Evolutionary conservation across 352 stramenopile species (phyloP).

Genomic region (Phytopythium helicoides): DNA sequence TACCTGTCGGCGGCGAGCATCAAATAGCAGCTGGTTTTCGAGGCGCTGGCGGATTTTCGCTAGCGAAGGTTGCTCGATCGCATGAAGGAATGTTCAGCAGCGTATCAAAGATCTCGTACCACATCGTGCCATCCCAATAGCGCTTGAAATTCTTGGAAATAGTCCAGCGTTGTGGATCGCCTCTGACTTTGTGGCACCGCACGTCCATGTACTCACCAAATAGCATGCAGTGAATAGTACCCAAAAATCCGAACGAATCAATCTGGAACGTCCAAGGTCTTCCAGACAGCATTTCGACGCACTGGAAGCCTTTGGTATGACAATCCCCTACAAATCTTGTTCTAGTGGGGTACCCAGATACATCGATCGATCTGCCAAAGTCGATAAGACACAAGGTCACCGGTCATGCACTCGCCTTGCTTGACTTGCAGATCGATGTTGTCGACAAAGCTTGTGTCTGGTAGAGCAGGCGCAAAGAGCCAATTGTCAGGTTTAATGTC

Average conservation of each 20-base stretch:
- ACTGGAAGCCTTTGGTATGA: conserved; percentile 85
- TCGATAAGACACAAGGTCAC: conserved; percentile 75
- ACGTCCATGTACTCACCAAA: conserved; percentile 87
- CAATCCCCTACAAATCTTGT: conserved; percentile 72
- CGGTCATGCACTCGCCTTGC: conserved; percentile 24
- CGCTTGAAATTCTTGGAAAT: conserved; percentile 66
- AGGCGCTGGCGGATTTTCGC: conserved; percentile 33
- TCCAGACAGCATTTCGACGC: conserved; percentile 77
- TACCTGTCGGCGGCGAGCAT: conserved; percentile 46
- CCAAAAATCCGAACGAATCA: conserved; percentile 80
- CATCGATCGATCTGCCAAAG: conserved; percentile 82
- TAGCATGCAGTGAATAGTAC: conserved; percentile 77
- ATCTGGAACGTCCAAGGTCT: conserved; percentile 81
- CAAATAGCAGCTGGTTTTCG: conserved; percentile 52
- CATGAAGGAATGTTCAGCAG: conserved; percentile 77
- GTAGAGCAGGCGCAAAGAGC: conserved; percentile 45
- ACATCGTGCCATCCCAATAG: conserved; percentile 80
- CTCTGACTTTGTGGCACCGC: conserved; percentile 18
- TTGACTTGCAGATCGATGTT: neutral
- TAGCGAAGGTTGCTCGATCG: conserved; percentile 60
- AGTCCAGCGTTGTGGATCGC: conserved; percentile 30
- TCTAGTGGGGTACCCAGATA: conserved; percentile 46
- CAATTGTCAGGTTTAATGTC: conserved; percentile 90
- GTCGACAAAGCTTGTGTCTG: conserved; percentile 10
- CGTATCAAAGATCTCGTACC: conserved; percentile 62